Evolutionary conservation across 495 filamentous ascomycete species (phyloP).

Genomic region (Penicillium fimorum): DNA sequence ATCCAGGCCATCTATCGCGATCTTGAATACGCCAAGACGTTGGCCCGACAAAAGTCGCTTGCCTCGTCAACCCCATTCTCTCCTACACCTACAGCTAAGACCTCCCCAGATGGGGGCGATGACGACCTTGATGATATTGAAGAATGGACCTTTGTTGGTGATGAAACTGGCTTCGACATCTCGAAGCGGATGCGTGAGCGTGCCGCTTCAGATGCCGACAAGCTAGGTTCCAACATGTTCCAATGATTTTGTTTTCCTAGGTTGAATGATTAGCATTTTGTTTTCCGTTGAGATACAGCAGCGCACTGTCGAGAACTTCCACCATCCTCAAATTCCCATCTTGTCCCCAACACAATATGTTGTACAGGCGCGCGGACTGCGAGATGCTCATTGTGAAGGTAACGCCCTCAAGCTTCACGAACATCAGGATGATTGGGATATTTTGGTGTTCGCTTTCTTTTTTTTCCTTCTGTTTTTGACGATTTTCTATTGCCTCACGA

Average conservation of each 20-base stretch:
- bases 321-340: not conserved
- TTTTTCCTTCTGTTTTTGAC: slow-evolving; percentile 2
- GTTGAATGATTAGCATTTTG: slow-evolving; percentile 5
- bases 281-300: not conserved
- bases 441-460: not conserved
- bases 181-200: slow-evolving; percentile 39
- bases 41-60: slow-evolving; percentile 64
- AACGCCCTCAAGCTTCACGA: not conserved
- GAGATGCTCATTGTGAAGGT: not conserved
- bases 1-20: slow-evolving; percentile 94
- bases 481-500: slow-evolving; percentile 8
- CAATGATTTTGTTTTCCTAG: slow-evolving; percentile 7
- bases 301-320: not conserved
- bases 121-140: slow-evolving; percentile 52
- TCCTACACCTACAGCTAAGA: slow-evolving; percentile 37
- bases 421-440: not conserved
- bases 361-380: not conserved
- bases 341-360: not conserved
- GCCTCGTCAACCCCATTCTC: slow-evolving; percentile 44
- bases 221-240: slow-evolving; percentile 17
- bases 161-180: slow-evolving; percentile 61
- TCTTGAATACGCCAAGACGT: slow-evolving; percentile 87
- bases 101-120: slow-evolving; percentile 38
- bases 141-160: slow-evolving; percentile 73
- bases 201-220: slow-evolving; percentile 29